These are phyloP conservation scores for Leishmania martiniquensis DNA, from an alignment of 208 protist genomes.

Conservation along the genomic window DNA sequence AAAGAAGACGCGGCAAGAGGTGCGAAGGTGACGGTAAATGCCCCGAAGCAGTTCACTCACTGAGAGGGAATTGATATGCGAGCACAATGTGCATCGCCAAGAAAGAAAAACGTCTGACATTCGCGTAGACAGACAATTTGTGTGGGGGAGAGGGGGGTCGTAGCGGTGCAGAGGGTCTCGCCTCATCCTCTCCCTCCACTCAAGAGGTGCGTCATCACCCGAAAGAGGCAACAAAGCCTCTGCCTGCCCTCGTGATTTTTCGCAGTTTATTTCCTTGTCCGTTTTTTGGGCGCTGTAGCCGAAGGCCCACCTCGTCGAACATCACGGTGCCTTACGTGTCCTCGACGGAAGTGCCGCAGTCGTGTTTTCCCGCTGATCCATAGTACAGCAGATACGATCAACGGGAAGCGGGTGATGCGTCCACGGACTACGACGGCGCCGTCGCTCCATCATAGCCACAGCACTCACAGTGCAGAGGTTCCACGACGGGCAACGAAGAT, in stretches of 20 bases:
- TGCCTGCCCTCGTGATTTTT: background rate
- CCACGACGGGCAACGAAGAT: background rate
- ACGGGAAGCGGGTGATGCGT: background rate
- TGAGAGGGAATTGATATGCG: background rate
- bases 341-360: background rate
- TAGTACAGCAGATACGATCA: background rate
- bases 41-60: background rate
- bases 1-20: background rate
- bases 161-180: background rate
- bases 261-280: background rate
- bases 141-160: too few relatives aligned
- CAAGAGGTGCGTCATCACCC: background rate
- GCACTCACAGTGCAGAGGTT: conserved; percentile 20
- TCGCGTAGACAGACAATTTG: background rate
- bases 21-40: background rate
- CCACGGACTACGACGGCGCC: background rate
- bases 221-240: background rate
- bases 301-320: background rate
- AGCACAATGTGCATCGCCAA: background rate
- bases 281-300: background rate
- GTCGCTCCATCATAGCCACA: conserved; percentile 10
- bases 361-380: background rate
- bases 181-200: background rate
- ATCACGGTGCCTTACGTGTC: background rate
- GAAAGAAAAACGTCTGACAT: background rate